A percentile compares a stretch with the other conserved stretches of the same genome.
Conservation (phyloP, 2,329 filamentous ascomycete species). For the Aquanectria penicillioides region DNA sequence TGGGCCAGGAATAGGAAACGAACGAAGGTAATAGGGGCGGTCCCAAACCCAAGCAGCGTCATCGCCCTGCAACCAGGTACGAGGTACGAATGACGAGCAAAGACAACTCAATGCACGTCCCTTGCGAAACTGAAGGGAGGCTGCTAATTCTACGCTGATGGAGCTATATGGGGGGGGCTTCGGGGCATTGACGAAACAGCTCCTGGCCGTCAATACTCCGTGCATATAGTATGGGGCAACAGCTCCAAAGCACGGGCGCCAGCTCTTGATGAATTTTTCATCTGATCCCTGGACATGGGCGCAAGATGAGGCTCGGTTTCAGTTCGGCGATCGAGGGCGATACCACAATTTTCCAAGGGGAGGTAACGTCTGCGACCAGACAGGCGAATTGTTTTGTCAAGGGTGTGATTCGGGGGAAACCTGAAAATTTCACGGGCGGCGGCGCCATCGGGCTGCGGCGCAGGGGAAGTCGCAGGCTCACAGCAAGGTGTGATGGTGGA, state of each 20-base stretch:
- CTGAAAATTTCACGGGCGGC: background rate
- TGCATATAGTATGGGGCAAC: background rate
- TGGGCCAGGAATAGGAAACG: background rate
- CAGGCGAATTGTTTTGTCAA: background rate
- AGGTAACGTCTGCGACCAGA: background rate
- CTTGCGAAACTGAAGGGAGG: slow-evolving; percentile 9
- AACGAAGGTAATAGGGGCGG: slow-evolving; percentile 23
- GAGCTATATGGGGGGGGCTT: slow-evolving; percentile 5
- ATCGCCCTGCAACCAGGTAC: slow-evolving; percentile 28
- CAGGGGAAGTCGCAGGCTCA: slow-evolving; percentile 3
- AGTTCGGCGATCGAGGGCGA: background rate
- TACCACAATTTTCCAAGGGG: too few species aligned
- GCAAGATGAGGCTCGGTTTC: slow-evolving; percentile 20
- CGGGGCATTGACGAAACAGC: slow-evolving; percentile 22
- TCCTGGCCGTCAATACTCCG: background rate
- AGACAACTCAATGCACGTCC: slow-evolving; percentile 15
- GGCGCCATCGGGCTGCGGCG: background rate
- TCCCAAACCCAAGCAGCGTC: slow-evolving; percentile 33
- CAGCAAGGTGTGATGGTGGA: slow-evolving; percentile 7
- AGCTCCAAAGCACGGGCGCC: slow-evolving; percentile 1
- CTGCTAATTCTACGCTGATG: slow-evolving; percentile 12
- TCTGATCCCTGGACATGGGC: slow-evolving; percentile 11
- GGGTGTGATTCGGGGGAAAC: background rate
- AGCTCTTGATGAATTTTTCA: slow-evolving; percentile 6
- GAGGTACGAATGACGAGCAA: slow-evolving; percentile 18